A percentile compares a stretch with the other conserved stretches of the same genome.
These are phyloP conservation scores for Tremella fuciformis DNA, from an alignment of 768 basidiomycete genomes.

Conservation along the genomic window DNA sequence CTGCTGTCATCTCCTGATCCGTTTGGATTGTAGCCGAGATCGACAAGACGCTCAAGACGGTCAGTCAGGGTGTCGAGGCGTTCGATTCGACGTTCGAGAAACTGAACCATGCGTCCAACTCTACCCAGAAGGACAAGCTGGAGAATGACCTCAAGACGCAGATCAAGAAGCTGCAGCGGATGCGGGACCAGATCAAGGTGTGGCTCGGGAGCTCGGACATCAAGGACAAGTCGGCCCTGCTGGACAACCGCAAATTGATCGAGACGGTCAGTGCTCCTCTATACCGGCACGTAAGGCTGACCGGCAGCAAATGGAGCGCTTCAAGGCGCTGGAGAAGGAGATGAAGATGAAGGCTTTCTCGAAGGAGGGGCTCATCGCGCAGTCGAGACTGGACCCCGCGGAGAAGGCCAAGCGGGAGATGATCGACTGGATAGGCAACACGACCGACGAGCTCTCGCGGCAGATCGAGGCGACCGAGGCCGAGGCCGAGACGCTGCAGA, in stretches of 20 bases:
- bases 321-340: constrained; percentile 99
- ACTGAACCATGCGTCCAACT: constrained; percentile 92
- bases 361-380: constrained; percentile 93
- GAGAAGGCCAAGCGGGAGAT: constrained; percentile 94
- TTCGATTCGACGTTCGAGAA: constrained; percentile 82
- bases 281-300: constrained; percentile 14
- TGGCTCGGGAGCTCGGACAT: constrained; percentile 98
- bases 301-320: constrained; percentile 98
- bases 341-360: constrained; percentile 99
- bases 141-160: constrained; percentile 95
- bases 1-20: neutral
- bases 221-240: constrained; percentile 89
- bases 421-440: constrained; percentile 73
- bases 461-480: constrained; percentile 94
- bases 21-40: constrained; percentile 72
- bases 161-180: constrained; percentile 88
- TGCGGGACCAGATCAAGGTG: constrained; percentile 85
- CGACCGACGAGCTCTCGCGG: constrained; percentile 85
- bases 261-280: constrained; percentile 68
- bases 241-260: constrained; percentile 92
- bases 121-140: constrained; percentile 97
- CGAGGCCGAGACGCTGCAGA: constrained; percentile 82
- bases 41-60: constrained; percentile 96
- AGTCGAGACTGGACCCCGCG: constrained; percentile 90
- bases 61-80: constrained; percentile 75